Evolutionary conservation across 306 rosid species (phyloP), one percentile per base, ranked within the genome.

Genomic region (Pterocarpus macrocarpus): DNA sequence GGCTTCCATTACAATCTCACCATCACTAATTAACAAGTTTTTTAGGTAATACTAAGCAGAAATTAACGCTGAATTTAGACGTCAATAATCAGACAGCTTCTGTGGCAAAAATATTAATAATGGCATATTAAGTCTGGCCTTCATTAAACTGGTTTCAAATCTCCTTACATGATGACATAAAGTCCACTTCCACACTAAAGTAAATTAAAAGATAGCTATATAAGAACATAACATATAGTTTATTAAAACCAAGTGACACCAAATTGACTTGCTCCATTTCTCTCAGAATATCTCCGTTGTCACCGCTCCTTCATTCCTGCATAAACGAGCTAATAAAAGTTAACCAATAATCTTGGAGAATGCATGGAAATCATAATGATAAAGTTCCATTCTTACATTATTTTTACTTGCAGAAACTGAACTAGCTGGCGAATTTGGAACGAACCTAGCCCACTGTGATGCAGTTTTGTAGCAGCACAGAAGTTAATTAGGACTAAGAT

Each of bases 391-490:
- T 77, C 84, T 88, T 71, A 90, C 90, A 82, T 83, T 82, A 61
- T 82, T 85, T 55, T 73, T 88, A 69, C 78, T 88, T 36, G 89
- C 94, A 30, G 94, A 73, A 80, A 76, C 81, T 50, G 97, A 83
- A 65, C 87, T 86, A 58, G 88, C 79, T 81, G 90, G 81, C 1
- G 97, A 88, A 79, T 84, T 85, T 72, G 99, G 97, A 83, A 92
- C 86, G 90, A 89, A 93, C 93, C 97, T 88, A 28, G 99, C 95
- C 99, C 99, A 95, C 99, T 95, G 87, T 83, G 47, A 66, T 58
- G 41, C 38, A 66, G 52, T 71, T 53, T 4, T 16, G 45, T 3
- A 70, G 16, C 16, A 68, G n/a, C 61, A 16, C 61, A 62, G 1
- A 65, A 66, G 30, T 68, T 4, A 55, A 16, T 55, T 56, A 78